A percentile compares a stretch with the other conserved stretches of the same genome.
Evolutionary conservation across 345 rosid species (phyloP).

Genomic region (Eucalyptus cloeziana): DNA sequence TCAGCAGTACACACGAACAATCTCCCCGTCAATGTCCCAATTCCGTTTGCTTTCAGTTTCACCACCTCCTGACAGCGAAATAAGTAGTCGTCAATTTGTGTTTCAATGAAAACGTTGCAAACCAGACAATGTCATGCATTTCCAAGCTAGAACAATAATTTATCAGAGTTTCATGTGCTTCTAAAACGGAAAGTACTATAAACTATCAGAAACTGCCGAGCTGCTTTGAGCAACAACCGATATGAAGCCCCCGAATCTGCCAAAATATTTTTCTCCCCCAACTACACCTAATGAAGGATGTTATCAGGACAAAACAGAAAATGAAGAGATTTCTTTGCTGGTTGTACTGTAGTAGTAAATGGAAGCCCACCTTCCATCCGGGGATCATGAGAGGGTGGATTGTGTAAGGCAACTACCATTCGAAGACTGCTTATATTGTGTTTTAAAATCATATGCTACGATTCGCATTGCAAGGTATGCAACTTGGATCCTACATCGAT

Average conservation of each 20-base stretch:
- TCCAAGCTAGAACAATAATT: background rate
- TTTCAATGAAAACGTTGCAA: background rate
- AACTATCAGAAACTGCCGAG: background rate
- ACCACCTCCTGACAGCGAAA: constrained; percentile 18
- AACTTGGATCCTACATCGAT: background rate
- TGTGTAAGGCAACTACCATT: background rate
- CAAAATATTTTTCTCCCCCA: background rate
- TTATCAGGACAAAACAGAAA: background rate
- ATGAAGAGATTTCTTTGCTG: background rate
- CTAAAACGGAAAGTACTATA: background rate
- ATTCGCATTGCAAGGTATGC: background rate
- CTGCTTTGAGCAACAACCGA: background rate
- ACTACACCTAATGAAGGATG: background rate
- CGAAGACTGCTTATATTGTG: background rate
- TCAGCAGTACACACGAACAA: constrained; percentile 59
- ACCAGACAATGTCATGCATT: background rate
- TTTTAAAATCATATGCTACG: background rate
- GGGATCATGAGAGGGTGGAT: background rate
- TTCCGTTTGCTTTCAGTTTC: constrained; percentile 32
- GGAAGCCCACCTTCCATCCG: background rate
- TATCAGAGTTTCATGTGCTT: background rate
- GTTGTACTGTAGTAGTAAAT: background rate
- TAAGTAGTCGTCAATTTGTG: background rate
- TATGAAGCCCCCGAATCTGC: background rate
- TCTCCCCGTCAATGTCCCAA: constrained; percentile 50